These are phyloP conservation scores for Lippia alba DNA, from an alignment of 305 asterid species.

Conservation along the genomic window DNA sequence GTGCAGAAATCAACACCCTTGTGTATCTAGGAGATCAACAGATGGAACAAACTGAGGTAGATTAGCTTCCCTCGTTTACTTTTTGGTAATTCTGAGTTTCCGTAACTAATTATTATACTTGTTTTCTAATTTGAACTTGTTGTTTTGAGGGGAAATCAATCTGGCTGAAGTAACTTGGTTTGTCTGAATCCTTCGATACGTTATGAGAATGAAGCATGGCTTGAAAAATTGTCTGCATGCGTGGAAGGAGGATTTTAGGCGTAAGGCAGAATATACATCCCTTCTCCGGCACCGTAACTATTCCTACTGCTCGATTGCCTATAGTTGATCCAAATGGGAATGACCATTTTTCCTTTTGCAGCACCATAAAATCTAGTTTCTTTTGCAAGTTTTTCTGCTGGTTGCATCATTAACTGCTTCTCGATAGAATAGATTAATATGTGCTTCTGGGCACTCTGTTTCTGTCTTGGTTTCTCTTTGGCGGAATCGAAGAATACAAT, in stretches of 20 bases:
- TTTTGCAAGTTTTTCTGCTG: constrained; percentile 9
- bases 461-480: background rate
- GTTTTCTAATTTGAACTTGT: constrained; percentile 13
- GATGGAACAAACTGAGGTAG: constrained; percentile 43
- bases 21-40: constrained; percentile 18
- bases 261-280: background rate
- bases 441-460: background rate
- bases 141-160: constrained; percentile 19
- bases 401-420: background rate
- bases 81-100: constrained; percentile 8
- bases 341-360: constrained; percentile 4
- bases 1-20: constrained; percentile 21
- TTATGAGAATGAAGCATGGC: background rate
- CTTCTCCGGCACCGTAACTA: constrained; percentile 20
- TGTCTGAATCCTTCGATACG: background rate
- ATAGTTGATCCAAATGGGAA: background rate
- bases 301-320: background rate
- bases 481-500: background rate
- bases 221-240: constrained; percentile 9
- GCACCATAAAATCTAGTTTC: no score
- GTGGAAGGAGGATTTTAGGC: constrained; percentile 6
- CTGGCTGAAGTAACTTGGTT: constrained; percentile 19
- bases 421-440: background rate
- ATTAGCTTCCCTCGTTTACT: background rate
- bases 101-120: background rate